A percentile compares a stretch with the other conserved stretches of the same genome.
phyloP scores from a whole-genome alignment of 805 yeast genomes.

The Kurtzmaniella cleridarum region DNA sequence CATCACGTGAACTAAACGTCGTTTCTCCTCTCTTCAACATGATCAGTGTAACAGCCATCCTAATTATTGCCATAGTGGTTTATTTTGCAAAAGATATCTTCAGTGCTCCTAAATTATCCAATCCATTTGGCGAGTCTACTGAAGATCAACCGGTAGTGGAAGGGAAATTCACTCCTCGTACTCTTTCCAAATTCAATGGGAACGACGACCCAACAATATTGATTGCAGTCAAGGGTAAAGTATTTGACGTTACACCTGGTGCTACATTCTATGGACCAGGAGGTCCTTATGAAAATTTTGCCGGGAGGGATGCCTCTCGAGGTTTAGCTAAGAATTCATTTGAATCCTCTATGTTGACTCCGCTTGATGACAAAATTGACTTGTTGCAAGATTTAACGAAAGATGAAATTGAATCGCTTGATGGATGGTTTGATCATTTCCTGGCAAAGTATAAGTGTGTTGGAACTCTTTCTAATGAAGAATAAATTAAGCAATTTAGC shows the following conservation, averaged over 20 bases:
- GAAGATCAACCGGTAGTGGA: slow-evolving; percentile 29
- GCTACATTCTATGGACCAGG: slow-evolving; percentile 91
- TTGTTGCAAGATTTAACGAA: slow-evolving; percentile 52
- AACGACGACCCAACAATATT: slow-evolving; percentile 73
- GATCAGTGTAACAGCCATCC: slow-evolving; percentile 18
- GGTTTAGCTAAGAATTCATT: slow-evolving; percentile 88
- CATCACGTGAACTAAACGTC: too few relatives aligned
- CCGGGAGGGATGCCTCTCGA: slow-evolving; percentile 92
- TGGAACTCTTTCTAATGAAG: slow-evolving; percentile 48
- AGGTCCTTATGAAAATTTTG: slow-evolving; percentile 91
- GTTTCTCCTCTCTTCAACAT: neutral
- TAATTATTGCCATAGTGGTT: slow-evolving; percentile 24
- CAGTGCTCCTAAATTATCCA: slow-evolving; percentile 15
- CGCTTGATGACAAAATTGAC: slow-evolving; percentile 77
- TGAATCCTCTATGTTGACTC: slow-evolving; percentile 59
- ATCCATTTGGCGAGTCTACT: slow-evolving; percentile 24
- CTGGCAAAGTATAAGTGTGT: slow-evolving; percentile 74
- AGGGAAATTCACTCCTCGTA: slow-evolving; percentile 65
- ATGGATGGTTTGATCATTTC: slow-evolving; percentile 84
- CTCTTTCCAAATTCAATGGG: slow-evolving; percentile 75
- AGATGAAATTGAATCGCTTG: slow-evolving; percentile 60
- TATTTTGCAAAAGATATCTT: slow-evolving; percentile 28
- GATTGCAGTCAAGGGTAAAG: slow-evolving; percentile 80
- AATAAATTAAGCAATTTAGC: too few relatives aligned
- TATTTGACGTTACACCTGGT: slow-evolving; percentile 77